Conservation (phyloP, 1,284 basidiomycete genomes). For the Caloboletus inedulis region DNA sequence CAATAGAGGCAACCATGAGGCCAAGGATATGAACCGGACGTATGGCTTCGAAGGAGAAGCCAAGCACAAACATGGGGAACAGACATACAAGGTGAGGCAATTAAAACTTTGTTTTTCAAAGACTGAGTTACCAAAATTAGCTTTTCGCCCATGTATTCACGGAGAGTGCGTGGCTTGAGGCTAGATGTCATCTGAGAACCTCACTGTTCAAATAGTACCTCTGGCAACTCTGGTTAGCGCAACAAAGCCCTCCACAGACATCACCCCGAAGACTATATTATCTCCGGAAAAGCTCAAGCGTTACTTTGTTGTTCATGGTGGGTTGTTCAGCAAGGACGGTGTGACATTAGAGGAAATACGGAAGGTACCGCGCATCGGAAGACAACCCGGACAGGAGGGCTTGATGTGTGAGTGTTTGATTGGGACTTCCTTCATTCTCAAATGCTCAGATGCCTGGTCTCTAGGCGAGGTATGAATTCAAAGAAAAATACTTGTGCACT, state of each 20-base stretch:
- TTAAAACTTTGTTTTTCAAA: background rate
- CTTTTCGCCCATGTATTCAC: conserved; percentile 93
- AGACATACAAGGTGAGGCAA: conserved; percentile 74
- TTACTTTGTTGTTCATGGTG: conserved; percentile 96
- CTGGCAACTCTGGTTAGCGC: conserved; percentile 84
- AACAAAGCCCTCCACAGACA: conserved; percentile 55
- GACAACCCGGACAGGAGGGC: conserved; percentile 93
- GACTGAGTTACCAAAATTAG: conserved; percentile 39
- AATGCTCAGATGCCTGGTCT: conserved; percentile 10
- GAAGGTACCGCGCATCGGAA: conserved; percentile 82
- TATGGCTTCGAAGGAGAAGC: conserved; percentile 98
- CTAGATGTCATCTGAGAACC: background rate
- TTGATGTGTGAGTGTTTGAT: conserved; percentile 75
- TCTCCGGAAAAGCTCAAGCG: conserved; percentile 84
- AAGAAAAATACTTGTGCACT: background rate
- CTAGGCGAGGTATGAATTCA: conserved; percentile 52
- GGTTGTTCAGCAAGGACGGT: conserved; percentile 92
- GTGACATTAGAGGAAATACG: conserved; percentile 92
- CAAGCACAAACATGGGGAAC: conserved; percentile 92
- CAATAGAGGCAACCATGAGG: conserved; percentile 97
- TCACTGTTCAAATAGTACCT: conserved; percentile 58
- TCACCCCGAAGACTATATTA: conserved; percentile 57
- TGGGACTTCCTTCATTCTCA: conserved; percentile 2
- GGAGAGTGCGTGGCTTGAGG: conserved; percentile 52
- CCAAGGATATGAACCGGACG: conserved; percentile 85